phyloP scores from a whole-genome alignment of 2,329 filamentous ascomycete species.

The Trichoderma sp. region DNA sequence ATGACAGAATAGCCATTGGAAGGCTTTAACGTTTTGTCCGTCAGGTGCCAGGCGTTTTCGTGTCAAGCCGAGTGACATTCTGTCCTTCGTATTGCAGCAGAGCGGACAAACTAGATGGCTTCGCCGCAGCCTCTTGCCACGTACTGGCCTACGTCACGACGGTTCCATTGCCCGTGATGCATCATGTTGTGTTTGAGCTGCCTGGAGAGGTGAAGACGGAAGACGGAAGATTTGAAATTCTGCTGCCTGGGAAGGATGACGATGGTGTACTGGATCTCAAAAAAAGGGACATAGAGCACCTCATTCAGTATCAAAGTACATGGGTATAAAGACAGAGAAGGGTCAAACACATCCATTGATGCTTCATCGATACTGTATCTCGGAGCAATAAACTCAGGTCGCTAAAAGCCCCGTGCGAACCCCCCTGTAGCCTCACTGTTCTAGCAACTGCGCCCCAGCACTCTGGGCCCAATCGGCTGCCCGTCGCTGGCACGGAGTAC shows the following conservation, averaged over 20 bases:
- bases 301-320: background rate
- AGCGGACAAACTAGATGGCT: background rate
- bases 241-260: background rate
- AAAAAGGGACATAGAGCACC: background rate
- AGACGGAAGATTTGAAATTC: background rate
- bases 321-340: background rate
- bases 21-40: background rate
- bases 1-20: background rate
- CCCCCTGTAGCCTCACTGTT: background rate
- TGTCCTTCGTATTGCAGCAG: conserved; percentile 27
- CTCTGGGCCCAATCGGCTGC: background rate
- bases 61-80: background rate
- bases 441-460: conserved; percentile 7
- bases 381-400: background rate
- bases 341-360: too few relatives aligned
- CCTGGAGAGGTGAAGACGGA: background rate
- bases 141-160: conserved; percentile 24
- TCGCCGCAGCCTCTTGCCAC: conserved; percentile 22
- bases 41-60: background rate
- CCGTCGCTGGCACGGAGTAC: background rate
- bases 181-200: background rate
- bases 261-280: background rate
- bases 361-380: background rate
- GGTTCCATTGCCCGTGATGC: background rate
- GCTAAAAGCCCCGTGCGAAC: background rate